Conservation (phyloP, 768 basidiomycete species). For the Sarcodon sp. region DNA sequence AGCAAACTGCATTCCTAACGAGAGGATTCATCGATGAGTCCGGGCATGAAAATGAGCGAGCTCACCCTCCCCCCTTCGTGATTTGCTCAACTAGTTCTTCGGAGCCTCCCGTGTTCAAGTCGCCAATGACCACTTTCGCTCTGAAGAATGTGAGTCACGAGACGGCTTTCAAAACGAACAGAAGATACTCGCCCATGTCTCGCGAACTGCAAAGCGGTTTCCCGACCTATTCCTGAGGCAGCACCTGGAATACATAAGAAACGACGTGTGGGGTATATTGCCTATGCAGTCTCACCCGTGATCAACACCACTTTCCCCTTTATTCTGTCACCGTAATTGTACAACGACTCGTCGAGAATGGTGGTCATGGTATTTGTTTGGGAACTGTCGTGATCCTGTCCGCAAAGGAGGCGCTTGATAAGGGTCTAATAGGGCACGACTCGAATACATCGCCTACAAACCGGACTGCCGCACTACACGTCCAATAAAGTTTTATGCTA, state of each 20-base stretch:
- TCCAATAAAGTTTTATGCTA: no score
- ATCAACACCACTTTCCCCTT: slow-evolving; percentile 13
- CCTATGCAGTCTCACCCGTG: slow-evolving; percentile 10
- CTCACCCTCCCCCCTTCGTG: slow-evolving; percentile 8
- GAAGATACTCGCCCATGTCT: slow-evolving; percentile 8
- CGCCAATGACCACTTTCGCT: slow-evolving; percentile 3
- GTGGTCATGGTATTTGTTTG: slow-evolving; percentile 7
- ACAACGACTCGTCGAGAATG: slow-evolving; percentile 10
- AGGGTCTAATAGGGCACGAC: no score
- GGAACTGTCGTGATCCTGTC: no score
- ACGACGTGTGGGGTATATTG: not conserved
- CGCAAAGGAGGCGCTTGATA: no score
- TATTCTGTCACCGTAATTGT: slow-evolving; percentile 9
- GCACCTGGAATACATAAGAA: slow-evolving; percentile 7
- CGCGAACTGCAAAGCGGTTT: slow-evolving; percentile 11
- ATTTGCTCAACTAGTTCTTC: slow-evolving; percentile 1
- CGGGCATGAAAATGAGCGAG: not conserved
- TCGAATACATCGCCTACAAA: no score
- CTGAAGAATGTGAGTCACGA: not conserved
- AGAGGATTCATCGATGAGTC: slow-evolving; percentile 13
- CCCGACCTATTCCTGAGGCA: slow-evolving; percentile 13
- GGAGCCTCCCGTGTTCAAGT: not conserved
- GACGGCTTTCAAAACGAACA: not conserved
- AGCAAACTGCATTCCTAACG: slow-evolving; percentile 11
- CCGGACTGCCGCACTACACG: no score